Percentiles rank a stretch among this genome's conserved stretches.
phyloP scores from a whole-genome alignment of 2,329 filamentous ascomycete genomes.

The Elsinoe batatas region DNA sequence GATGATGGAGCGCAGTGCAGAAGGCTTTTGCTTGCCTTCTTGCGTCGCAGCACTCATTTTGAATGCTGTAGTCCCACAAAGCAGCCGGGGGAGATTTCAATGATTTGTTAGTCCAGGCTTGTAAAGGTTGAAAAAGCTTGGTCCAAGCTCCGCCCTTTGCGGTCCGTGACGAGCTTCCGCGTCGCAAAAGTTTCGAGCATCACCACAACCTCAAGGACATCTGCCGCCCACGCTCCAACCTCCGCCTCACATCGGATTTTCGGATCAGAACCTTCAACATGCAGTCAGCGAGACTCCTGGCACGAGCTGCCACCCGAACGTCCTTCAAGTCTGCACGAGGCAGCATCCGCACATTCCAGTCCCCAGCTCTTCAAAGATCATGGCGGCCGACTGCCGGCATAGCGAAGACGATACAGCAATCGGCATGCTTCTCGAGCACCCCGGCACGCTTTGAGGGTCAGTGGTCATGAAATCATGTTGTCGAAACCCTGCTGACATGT shows the following conservation, averaged over 20 bases:
- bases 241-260: slow-evolving; percentile 1
- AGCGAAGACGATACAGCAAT: slow-evolving; percentile 16
- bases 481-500: not conserved
- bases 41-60: slow-evolving; percentile 13
- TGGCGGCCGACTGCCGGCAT: slow-evolving; percentile 12
- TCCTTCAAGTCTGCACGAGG: slow-evolving; percentile 32
- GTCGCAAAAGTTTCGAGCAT: slow-evolving; percentile 11
- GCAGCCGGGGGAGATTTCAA: too few species aligned
- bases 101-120: too few species aligned
- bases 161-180: slow-evolving; percentile 1
- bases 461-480: not conserved
- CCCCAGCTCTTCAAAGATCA: slow-evolving; percentile 23
- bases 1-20: slow-evolving; percentile 76
- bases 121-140: not conserved
- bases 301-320: slow-evolving; percentile 36
- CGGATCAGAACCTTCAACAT: slow-evolving; percentile 23
- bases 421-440: slow-evolving; percentile 36
- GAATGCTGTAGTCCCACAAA: not conserved
- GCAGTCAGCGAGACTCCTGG: slow-evolving; percentile 37
- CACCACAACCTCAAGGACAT: not conserved
- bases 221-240: too few species aligned
- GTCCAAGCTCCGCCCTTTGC: not conserved
- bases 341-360: slow-evolving; percentile 28
- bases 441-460: slow-evolving; percentile 27
- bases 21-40: slow-evolving; percentile 46